These are phyloP conservation scores for Phascolomyces articulosus DNA, from an alignment of 371 early-diverging fungal species.

Conservation along the genomic window DNA sequence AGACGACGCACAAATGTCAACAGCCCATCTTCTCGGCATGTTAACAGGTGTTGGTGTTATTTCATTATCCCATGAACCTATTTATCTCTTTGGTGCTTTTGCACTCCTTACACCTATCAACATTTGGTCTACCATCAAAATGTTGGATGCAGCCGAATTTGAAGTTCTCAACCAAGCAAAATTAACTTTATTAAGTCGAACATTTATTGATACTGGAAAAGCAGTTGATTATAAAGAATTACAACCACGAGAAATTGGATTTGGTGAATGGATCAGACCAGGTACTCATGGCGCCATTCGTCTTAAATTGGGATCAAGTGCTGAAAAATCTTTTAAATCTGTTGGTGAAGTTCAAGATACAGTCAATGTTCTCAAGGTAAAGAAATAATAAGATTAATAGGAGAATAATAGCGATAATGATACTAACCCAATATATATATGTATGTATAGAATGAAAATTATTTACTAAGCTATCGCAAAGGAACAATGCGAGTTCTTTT, in stretches of 20 bases:
- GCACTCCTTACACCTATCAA: slow-evolving; percentile 61
- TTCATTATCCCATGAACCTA: slow-evolving; percentile 56
- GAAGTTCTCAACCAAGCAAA: slow-evolving; percentile 70
- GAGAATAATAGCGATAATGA: neutral
- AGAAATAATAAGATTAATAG: neutral
- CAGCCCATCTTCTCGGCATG: slow-evolving; percentile 71
- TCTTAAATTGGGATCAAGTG: slow-evolving; percentile 46
- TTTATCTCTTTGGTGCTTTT: slow-evolving; percentile 62
- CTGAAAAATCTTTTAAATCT: slow-evolving; percentile 45
- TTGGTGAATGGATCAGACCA: slow-evolving; percentile 70
- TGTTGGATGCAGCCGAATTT: slow-evolving; percentile 66
- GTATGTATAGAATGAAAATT: slow-evolving; percentile 40
- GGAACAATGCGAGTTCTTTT: slow-evolving; percentile 52
- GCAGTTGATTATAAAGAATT: slow-evolving; percentile 45
- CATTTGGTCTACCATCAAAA: slow-evolving; percentile 54
- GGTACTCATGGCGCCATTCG: slow-evolving; percentile 30
- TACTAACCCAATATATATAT: neutral
- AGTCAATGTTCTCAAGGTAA: slow-evolving; percentile 42
- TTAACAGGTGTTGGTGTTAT: slow-evolving; percentile 67
- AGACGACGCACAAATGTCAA: slow-evolving; percentile 75
- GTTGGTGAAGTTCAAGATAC: slow-evolving; percentile 42
- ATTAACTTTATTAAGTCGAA: slow-evolving; percentile 49
- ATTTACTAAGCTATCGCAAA: slow-evolving; percentile 45
- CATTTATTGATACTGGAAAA: slow-evolving; percentile 47
- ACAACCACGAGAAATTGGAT: slow-evolving; percentile 50